phyloP scores from a whole-genome alignment of 371 early-diverging fungal genomes.

The Amoeboaphelidium protococcarum region DNA sequence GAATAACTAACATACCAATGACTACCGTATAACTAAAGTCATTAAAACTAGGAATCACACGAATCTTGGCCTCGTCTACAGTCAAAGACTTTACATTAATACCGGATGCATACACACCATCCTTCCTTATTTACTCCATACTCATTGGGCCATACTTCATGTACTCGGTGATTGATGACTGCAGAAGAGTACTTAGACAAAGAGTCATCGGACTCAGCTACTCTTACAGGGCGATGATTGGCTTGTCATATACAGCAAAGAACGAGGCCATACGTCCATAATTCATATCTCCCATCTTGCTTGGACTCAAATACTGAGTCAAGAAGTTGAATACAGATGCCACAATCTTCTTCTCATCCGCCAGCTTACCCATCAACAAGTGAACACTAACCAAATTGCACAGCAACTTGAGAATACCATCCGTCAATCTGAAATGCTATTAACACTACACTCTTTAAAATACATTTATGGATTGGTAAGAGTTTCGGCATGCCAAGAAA shows the following conservation, averaged over 20 bases:
- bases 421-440: background rate
- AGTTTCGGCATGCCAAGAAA: no score
- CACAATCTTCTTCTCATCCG: background rate
- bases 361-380: background rate
- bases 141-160: background rate
- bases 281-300: background rate
- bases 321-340: background rate
- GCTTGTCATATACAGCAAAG: background rate
- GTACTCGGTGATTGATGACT: background rate
- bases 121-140: background rate
- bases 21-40: background rate
- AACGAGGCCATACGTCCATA: background rate
- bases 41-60: background rate
- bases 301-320: background rate
- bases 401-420: background rate
- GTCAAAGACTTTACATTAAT: background rate
- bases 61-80: background rate
- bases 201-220: background rate
- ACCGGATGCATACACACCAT: background rate
- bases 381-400: background rate
- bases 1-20: background rate
- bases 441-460: no score
- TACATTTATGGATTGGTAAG: no score
- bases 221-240: background rate
- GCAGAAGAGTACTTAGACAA: background rate